These are phyloP conservation scores for Solanum hybrid DNA, from an alignment of 305 asterid species.

Conservation along the genomic window DNA sequence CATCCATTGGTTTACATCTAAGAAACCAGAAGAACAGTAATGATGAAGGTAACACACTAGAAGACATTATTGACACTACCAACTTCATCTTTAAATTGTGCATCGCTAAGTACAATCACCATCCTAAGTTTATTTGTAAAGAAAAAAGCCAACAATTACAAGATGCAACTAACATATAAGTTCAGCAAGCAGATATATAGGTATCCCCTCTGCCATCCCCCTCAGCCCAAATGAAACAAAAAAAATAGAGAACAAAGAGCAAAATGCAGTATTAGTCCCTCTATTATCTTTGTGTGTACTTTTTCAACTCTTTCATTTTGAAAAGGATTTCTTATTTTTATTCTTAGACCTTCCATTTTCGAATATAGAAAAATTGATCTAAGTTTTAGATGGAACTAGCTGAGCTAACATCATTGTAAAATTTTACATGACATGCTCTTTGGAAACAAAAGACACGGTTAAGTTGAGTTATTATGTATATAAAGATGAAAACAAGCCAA, in stretches of 20 bases:
- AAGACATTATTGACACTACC: not conserved
- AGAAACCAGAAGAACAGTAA: not conserved
- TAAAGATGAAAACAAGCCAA: not conserved
- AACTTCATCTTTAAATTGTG: not conserved
- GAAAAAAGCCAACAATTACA: not conserved
- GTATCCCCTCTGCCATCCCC: not conserved
- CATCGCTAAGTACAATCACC: not conserved
- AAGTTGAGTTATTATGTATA: not conserved
- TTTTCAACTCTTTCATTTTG: not conserved
- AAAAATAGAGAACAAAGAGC: not conserved
- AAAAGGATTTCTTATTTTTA: not conserved
- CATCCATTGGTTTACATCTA: constrained; percentile 93
- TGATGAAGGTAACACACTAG: not conserved
- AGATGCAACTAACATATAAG: not conserved
- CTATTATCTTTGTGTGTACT: not conserved
- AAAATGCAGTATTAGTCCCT: not conserved
- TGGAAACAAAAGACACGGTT: not conserved
- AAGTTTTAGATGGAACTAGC: not conserved
- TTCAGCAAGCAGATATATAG: not conserved
- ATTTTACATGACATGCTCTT: not conserved
- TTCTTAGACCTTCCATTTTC: not conserved
- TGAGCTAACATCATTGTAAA: not conserved
- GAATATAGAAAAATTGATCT: not conserved
- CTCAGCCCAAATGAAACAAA: not conserved
- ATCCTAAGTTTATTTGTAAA: not conserved